Evolutionary conservation across 805 yeast genomes (phyloP).

Genomic region (Vanderwaltozyma polyspora): DNA sequence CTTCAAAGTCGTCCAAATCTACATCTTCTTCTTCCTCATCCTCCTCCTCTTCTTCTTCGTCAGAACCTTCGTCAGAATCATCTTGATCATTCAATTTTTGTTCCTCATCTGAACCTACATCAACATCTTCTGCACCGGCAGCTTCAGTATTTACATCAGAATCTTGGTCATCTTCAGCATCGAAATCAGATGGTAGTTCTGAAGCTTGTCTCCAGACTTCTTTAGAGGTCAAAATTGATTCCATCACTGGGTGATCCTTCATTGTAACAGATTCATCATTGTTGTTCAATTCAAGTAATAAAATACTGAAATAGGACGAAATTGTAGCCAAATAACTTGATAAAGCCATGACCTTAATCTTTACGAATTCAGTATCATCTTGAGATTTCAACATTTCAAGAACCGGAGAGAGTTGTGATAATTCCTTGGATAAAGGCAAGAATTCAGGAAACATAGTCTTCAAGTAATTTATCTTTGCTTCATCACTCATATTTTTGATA

Average conservation of each 20-base stretch:
- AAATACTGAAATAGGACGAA: slow-evolving; percentile 65
- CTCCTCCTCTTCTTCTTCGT: slow-evolving; percentile 12
- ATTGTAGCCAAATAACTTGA: slow-evolving; percentile 72
- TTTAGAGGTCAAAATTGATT: slow-evolving; percentile 64
- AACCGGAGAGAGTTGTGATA: slow-evolving; percentile 31
- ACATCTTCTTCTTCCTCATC: slow-evolving; percentile 19
- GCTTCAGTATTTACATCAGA: slow-evolving; percentile 13
- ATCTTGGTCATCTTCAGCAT: slow-evolving; percentile 12
- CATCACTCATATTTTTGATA: slow-evolving; percentile 37
- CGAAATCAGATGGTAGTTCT: slow-evolving; percentile 32
- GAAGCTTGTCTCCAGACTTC: slow-evolving; percentile 85
- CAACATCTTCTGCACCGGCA: slow-evolving; percentile 23
- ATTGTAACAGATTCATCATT: slow-evolving; percentile 49
- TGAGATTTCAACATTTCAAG: slow-evolving; percentile 29
- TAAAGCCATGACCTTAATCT: slow-evolving; percentile 57
- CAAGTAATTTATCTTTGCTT: slow-evolving; percentile 43
- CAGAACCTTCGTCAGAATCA: slow-evolving; percentile 9
- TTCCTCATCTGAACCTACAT: slow-evolving; percentile 8
- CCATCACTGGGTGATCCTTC: slow-evolving; percentile 89
- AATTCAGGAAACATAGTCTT: slow-evolving; percentile 72
- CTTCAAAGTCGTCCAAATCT: slow-evolving; percentile 33
- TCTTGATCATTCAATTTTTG: slow-evolving; percentile 10
- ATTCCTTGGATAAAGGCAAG: slow-evolving; percentile 61
- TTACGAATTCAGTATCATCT: slow-evolving; percentile 27
- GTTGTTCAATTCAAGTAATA: slow-evolving; percentile 42